Evolutionary conservation across 805 yeast species (phyloP).

Genomic region (Candida ficus): DNA sequence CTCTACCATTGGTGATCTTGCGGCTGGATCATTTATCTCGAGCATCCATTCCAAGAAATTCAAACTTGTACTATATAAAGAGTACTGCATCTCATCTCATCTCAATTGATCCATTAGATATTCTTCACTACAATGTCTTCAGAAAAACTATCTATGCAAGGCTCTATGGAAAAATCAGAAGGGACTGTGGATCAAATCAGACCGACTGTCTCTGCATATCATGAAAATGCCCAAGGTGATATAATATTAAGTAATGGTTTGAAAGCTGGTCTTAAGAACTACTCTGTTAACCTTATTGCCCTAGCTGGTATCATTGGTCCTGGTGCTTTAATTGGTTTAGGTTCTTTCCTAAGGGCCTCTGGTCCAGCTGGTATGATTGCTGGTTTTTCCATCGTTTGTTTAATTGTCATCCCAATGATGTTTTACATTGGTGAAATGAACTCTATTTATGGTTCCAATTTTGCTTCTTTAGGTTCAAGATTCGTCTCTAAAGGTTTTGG

Average conservation of each 20-base stretch:
- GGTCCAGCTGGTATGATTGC: constrained; percentile 50
- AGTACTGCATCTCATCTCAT: too few relatives aligned
- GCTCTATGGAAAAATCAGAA: background rate
- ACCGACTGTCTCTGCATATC: constrained; percentile 10
- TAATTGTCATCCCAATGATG: constrained; percentile 52
- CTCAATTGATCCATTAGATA: too few relatives aligned
- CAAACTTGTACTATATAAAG: too few relatives aligned
- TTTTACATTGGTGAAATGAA: constrained; percentile 52
- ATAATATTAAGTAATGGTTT: constrained; percentile 31
- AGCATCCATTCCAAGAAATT: too few relatives aligned
- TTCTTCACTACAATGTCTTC: too few relatives aligned
- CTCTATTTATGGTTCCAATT: constrained; percentile 48
- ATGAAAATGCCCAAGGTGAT: constrained; percentile 21
- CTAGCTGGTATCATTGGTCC: constrained; percentile 59
- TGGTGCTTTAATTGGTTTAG: constrained; percentile 50
- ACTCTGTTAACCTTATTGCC: constrained; percentile 47
- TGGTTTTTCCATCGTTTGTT: constrained; percentile 49
- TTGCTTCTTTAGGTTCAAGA: constrained; percentile 45
- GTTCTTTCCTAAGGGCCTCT: constrained; percentile 42
- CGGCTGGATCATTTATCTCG: too few relatives aligned
- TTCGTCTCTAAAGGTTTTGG: constrained; percentile 53
- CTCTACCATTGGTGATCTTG: too few relatives aligned
- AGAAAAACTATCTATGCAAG: background rate
- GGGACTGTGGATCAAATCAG: background rate
- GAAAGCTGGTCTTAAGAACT: constrained; percentile 42